Percentiles rank a stretch among this genome's conserved stretches.
Evolutionary conservation across 2,329 filamentous ascomycete genomes (phyloP).

Genomic region (Diaporthe vexans): DNA sequence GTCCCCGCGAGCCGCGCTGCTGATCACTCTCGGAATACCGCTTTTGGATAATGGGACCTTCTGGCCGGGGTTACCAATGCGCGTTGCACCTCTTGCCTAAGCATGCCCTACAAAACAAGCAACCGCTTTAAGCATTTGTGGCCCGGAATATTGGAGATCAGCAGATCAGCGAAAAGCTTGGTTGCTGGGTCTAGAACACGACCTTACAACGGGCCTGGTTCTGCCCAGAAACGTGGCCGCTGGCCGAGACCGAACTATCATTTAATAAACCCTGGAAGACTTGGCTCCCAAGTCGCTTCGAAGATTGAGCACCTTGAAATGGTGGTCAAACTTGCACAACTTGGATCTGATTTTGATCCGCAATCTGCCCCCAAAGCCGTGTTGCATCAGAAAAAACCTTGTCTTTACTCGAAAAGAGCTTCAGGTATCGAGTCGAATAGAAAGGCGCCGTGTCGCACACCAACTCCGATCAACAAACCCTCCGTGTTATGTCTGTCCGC

Average conservation of each 20-base stretch:
- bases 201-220: background rate
- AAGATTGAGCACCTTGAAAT: background rate
- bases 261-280: too few relatives aligned
- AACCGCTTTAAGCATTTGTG: slow-evolving; percentile 6
- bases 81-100: background rate
- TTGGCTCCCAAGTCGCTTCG: too few relatives aligned
- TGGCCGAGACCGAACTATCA: background rate
- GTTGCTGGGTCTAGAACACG: background rate
- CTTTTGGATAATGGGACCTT: slow-evolving; percentile 15
- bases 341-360: too few relatives aligned
- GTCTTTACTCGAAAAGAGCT: too few relatives aligned
- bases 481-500: background rate
- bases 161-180: slow-evolving; percentile 26
- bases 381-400: too few relatives aligned
- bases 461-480: background rate
- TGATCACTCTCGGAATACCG: slow-evolving; percentile 8
- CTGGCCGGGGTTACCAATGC: background rate
- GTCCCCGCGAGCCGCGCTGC: background rate
- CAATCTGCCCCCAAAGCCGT: too few relatives aligned
- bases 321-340: background rate
- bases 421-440: background rate
- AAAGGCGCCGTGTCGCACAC: background rate
- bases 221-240: background rate
- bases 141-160: background rate
- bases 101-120: background rate